Percentiles rank a stretch among this genome's conserved stretches.
phyloP scores from a whole-genome alignment of 2,329 filamentous ascomycete genomes.

The Penicillium sp. region DNA sequence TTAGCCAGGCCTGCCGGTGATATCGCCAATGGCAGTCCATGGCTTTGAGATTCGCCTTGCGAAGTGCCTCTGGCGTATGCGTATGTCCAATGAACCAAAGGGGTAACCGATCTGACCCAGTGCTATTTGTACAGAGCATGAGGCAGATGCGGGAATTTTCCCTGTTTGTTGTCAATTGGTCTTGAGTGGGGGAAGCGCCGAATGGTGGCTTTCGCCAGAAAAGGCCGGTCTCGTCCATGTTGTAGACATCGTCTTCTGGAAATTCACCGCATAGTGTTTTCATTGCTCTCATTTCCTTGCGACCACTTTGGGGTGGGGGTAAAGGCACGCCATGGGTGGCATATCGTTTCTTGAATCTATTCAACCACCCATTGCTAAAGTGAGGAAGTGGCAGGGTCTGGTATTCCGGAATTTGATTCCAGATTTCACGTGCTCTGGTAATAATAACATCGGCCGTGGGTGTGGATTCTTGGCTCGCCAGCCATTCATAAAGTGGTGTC shows the following conservation, averaged over 20 bases:
- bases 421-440: slow-evolving; percentile 18
- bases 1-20: slow-evolving; percentile 26
- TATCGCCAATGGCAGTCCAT: slow-evolving; percentile 24
- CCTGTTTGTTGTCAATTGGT: neutral
- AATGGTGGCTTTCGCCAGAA: slow-evolving; percentile 20
- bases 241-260: slow-evolving; percentile 20
- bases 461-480: neutral
- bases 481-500: slow-evolving; percentile 1
- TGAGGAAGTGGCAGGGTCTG: slow-evolving; percentile 7
- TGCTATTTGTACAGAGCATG: slow-evolving; percentile 21
- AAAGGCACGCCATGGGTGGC: neutral
- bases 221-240: slow-evolving; percentile 22
- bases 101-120: slow-evolving; percentile 25
- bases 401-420: slow-evolving; percentile 16
- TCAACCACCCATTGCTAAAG: slow-evolving; percentile 22
- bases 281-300: slow-evolving; percentile 9
- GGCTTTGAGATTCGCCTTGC: slow-evolving; percentile 23
- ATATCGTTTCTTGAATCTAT: slow-evolving; percentile 4
- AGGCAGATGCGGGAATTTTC: slow-evolving; percentile 7
- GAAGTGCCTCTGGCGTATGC: slow-evolving; percentile 21
- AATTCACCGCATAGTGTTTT: slow-evolving; percentile 18
- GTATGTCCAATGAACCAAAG: slow-evolving; percentile 23
- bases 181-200: neutral
- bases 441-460: slow-evolving; percentile 7
- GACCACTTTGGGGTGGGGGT: neutral